These are phyloP conservation scores for Lenzites betulinus DNA, from an alignment of 768 basidiomycete species.

Conservation along the genomic window DNA sequence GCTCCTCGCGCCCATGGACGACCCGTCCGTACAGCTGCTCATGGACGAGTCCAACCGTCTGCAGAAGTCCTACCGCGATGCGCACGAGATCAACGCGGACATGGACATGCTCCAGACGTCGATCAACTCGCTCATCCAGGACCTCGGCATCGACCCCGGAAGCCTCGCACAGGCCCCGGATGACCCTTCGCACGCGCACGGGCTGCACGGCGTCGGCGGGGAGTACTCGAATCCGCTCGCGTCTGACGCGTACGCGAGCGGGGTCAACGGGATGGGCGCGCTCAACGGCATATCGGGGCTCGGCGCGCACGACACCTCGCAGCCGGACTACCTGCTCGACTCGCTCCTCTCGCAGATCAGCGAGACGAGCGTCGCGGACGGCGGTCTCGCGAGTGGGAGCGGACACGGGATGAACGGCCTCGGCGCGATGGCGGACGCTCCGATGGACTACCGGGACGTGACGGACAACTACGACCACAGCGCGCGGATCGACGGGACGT, in stretches of 20 bases:
- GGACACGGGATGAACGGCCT: background rate
- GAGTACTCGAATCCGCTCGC: background rate
- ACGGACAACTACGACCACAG: slow-evolving; percentile 37
- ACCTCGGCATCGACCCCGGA: slow-evolving; percentile 63
- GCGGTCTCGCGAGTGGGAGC: no score
- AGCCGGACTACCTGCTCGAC: slow-evolving; percentile 18
- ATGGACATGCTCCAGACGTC: slow-evolving; percentile 69
- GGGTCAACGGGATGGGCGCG: background rate
- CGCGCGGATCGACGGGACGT: slow-evolving; percentile 35
- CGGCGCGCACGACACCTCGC: background rate
- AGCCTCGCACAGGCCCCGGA: slow-evolving; percentile 27
- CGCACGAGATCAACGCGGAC: slow-evolving; percentile 68
- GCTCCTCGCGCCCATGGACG: slow-evolving; percentile 27
- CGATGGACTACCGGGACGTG: slow-evolving; percentile 35
- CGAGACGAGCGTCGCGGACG: background rate
- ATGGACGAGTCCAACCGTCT: slow-evolving; percentile 44
- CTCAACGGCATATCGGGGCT: slow-evolving; percentile 1
- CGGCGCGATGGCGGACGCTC: slow-evolving; percentile 19
- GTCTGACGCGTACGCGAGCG: slow-evolving; percentile 6
- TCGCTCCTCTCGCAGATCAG: slow-evolving; percentile 18
- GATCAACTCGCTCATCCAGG: slow-evolving; percentile 72
- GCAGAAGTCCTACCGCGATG: slow-evolving; percentile 57
- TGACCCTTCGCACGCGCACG: background rate
- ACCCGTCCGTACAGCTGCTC: slow-evolving; percentile 35
- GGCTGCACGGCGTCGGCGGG: background rate